Conservation (phyloP, 176 grass and related monocot species). For the Aegilops sharonensis region DNA sequence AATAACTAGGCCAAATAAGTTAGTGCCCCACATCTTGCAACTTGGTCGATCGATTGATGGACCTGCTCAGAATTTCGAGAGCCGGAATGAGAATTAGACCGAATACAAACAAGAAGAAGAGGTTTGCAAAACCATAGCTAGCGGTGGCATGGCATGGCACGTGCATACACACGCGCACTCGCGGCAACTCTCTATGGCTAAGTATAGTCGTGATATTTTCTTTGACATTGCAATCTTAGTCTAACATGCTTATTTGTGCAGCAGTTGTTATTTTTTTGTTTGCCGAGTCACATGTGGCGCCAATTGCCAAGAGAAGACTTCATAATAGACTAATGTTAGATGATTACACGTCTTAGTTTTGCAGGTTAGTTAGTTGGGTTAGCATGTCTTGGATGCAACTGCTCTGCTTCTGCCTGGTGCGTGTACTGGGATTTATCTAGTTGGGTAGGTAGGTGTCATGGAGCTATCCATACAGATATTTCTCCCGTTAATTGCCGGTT, state of each 20-base stretch:
- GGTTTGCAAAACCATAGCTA: background rate
- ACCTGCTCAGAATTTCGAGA: background rate
- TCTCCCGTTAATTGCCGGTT: background rate
- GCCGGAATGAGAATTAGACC: background rate
- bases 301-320: background rate
- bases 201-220: background rate
- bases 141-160: background rate
- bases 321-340: background rate
- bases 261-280: too few relatives aligned
- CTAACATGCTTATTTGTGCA: background rate
- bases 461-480: background rate
- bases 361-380: background rate
- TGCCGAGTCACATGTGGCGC: background rate
- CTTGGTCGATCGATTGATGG: background rate
- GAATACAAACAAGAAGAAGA: background rate
- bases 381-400: background rate
- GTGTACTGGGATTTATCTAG: background rate
- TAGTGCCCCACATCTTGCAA: background rate
- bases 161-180: background rate
- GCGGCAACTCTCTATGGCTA: too few relatives aligned
- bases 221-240: background rate
- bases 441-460: background rate
- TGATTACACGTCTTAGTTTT: background rate
- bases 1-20: background rate
- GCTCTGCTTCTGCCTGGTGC: slow-evolving; percentile 17